phyloP scores from a whole-genome alignment of 2,329 filamentous ascomycete species.

The Aspergillus fischeri region DNA sequence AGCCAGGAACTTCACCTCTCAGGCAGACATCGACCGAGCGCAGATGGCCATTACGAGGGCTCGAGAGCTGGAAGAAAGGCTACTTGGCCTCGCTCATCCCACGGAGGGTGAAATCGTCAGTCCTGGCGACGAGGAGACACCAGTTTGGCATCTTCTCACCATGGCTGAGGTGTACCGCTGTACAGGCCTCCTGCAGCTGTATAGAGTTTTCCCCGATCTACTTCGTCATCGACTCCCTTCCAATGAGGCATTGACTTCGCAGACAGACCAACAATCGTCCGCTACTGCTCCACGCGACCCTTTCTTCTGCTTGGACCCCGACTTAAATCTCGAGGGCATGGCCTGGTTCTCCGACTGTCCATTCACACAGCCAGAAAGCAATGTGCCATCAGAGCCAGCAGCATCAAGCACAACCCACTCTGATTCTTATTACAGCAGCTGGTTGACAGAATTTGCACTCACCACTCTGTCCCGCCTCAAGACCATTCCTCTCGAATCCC shows the following conservation, averaged over 20 bases:
- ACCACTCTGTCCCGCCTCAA: conserved; percentile 49
- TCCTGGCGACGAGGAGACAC: conserved; percentile 50
- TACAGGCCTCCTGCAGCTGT: conserved; percentile 52
- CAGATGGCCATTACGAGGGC: conserved; percentile 35
- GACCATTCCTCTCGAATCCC: conserved; percentile 49
- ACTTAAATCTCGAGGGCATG: conserved; percentile 18
- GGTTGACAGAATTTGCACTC: conserved; percentile 50
- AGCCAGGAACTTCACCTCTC: conserved; percentile 34
- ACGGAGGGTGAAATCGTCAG: conserved; percentile 46
- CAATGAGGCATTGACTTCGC: conserved; percentile 3
- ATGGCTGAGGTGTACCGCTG: conserved; percentile 53
- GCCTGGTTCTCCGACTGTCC: conserved; percentile 14
- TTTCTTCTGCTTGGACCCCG: conserved; percentile 20
- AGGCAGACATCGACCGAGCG: conserved; percentile 29
- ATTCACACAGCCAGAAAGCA: conserved; percentile 6
- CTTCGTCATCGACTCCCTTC: conserved; percentile 41
- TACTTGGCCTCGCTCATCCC: conserved; percentile 46
- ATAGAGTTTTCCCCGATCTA: conserved; percentile 51
- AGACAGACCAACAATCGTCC: conserved; percentile 4
- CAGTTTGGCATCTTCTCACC: conserved; percentile 50
- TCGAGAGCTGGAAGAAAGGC: conserved; percentile 44
- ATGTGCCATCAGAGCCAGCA: conserved; percentile 1
- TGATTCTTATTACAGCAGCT: conserved; percentile 27
- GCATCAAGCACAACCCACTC: conserved; percentile 26
- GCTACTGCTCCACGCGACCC: conserved; percentile 19